Conservation (phyloP, 345 rosid genomes). For the Draba incana region DNA sequence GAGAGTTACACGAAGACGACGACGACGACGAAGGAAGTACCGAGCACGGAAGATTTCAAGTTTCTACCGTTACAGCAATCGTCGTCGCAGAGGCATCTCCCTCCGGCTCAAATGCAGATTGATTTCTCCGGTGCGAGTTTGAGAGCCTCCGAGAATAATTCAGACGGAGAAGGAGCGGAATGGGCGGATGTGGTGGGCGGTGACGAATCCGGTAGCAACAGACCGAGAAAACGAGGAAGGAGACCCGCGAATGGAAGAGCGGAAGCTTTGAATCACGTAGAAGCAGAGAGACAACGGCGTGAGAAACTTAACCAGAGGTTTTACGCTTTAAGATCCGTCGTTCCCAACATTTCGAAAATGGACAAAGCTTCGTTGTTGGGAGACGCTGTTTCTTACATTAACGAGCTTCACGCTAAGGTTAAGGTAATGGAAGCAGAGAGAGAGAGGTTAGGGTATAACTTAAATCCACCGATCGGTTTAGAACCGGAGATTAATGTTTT, state of each 20-base stretch:
- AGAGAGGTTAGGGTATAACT: slow-evolving; percentile 59
- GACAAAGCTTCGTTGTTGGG: slow-evolving; percentile 83
- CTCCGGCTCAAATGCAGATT: slow-evolving; percentile 75
- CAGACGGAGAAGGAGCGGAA: slow-evolving; percentile 79
- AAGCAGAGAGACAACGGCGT: slow-evolving; percentile 83
- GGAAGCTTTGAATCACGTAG: slow-evolving; percentile 64
- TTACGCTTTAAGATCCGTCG: slow-evolving; percentile 77
- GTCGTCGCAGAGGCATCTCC: slow-evolving; percentile 50
- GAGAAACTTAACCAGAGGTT: slow-evolving; percentile 80
- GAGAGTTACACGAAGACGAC: slow-evolving; percentile 53
- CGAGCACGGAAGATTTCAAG: slow-evolving; percentile 49
- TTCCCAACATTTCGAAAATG: slow-evolving; percentile 90
- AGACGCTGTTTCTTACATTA: slow-evolving; percentile 72
- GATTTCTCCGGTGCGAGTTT: slow-evolving; percentile 85
- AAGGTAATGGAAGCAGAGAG: slow-evolving; percentile 55
- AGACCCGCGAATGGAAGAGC: slow-evolving; percentile 44
- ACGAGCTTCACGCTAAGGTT: slow-evolving; percentile 58
- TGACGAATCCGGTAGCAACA: slow-evolving; percentile 55
- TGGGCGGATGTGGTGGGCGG: slow-evolving; percentile 53
- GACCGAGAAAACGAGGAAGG: slow-evolving; percentile 75
- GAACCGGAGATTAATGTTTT: slow-evolving; percentile 55
- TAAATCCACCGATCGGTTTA: slow-evolving; percentile 43
- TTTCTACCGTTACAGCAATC: slow-evolving; percentile 48
- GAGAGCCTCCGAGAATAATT: slow-evolving; percentile 79
- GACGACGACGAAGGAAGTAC: slow-evolving; percentile 46